Base-by-base conservation (phyloP, 208 protist genomes). In the Naegleria lovaniensis region DNA sequence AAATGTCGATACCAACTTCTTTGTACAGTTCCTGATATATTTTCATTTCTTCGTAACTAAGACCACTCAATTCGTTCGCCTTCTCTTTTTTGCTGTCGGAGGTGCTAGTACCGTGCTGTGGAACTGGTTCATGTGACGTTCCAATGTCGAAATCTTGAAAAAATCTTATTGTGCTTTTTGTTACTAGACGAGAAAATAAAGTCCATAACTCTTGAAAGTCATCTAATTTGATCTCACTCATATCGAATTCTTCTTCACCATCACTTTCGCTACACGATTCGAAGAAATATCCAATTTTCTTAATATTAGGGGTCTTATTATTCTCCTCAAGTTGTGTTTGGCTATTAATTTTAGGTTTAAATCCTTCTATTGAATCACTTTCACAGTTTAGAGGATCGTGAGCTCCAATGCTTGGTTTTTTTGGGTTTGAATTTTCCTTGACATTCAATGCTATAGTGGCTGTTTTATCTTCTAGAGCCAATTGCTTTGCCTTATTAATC, bases 11-110 rank as follows among this genome's bases (percentile, higher is more conserved):
- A 33, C 38, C 38, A 16, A 41, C 11, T 84, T 84, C 76, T 36
- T 84, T 84, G 29, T 84, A 84, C 76, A 84, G 5, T 19, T 84
- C 76, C 76, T 84, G 25, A 40, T 84, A 84, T 16, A 84, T 36
- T 33, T 84, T 84, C 29, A 84, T 38, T 36, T 33, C 38, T 38
- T 33, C 33, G 15, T 84, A 40, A 36, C 33, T 33, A 40, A 41
- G 11, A 6, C 43, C 43, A 9, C 43, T 48, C 43, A 48, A 48
- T 48, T 48, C 43, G 2, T 67, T 67, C 22, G 13, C 11, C 19
- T 67, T 67, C 1, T 58, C 51, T 15, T 67, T 67, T 4, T 67
- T 67, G 43, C 7, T 48, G 43, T 1, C 1, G 43, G 43, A 48
- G 43, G 1, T 48, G 5, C 43, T 48, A 48, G 43, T 48, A 48